A percentile compares a stretch with the other conserved stretches of the same genome.
Evolutionary conservation across 805 yeast species (phyloP).

Genomic region (Saturnispora besseyi): DNA sequence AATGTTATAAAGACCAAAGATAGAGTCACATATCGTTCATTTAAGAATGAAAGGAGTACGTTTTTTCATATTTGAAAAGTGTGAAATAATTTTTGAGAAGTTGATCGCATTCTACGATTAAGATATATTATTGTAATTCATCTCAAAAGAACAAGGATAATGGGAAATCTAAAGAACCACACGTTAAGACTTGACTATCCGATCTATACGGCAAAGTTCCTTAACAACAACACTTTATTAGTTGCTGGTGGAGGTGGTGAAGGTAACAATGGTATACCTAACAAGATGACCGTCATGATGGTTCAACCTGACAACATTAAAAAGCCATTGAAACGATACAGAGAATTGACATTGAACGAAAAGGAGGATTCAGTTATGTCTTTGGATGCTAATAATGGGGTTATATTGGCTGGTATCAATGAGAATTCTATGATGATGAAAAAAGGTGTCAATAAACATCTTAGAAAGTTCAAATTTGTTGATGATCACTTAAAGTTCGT

Average conservation of each 20-base stretch:
- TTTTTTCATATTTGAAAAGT: too few relatives aligned
- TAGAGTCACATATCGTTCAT: too few relatives aligned
- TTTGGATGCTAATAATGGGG: conserved; percentile 45
- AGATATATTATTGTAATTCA: too few relatives aligned
- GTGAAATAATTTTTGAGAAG: background rate
- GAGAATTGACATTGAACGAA: conserved; percentile 44
- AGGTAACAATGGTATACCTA: conserved; percentile 81
- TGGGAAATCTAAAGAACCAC: conserved; percentile 10
- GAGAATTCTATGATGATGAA: conserved; percentile 52
- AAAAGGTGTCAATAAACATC: conserved; percentile 56
- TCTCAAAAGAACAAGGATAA: background rate
- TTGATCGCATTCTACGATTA: background rate
- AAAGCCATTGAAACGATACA: conserved; percentile 43
- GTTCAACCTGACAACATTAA: conserved; percentile 45
- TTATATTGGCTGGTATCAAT: conserved; percentile 69
- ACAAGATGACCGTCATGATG: conserved; percentile 61
- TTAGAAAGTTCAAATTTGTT: conserved; percentile 54
- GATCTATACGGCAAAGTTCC: conserved; percentile 67
- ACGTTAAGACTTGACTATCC: conserved; percentile 53
- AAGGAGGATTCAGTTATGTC: conserved; percentile 88
- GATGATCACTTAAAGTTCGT: conserved; percentile 54
- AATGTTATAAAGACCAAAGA: too few relatives aligned
- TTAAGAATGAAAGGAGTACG: too few relatives aligned
- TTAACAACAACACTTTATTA: conserved; percentile 48
- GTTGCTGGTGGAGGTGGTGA: conserved; percentile 96